Evolutionary conservation across 2,329 filamentous ascomycete genomes (phyloP).

Genomic region (Aspergillus neoniger): DNA sequence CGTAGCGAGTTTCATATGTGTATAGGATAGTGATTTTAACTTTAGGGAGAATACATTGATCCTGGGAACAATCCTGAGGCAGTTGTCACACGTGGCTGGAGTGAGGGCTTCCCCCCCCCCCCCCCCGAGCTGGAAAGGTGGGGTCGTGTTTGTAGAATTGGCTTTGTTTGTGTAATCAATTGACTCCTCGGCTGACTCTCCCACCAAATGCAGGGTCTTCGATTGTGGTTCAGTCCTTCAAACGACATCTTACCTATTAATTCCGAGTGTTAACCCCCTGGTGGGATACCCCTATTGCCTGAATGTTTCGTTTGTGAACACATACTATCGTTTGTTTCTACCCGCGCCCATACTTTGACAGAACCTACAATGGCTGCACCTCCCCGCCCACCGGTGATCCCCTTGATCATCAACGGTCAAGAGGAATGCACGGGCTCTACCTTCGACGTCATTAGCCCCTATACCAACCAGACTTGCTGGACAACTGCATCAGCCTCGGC

Average conservation of each 20-base stretch:
- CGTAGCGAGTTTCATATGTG: background rate
- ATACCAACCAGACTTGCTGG: conserved; percentile 54
- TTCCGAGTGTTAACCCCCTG: background rate
- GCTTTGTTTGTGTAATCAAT: background rate
- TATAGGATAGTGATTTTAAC: background rate
- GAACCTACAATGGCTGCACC: conserved; percentile 11
- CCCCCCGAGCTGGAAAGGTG: background rate
- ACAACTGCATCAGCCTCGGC: conserved; percentile 56
- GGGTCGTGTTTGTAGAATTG: background rate
- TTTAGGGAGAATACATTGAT: too few species aligned
- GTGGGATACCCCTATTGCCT: background rate
- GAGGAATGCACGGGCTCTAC: conserved; percentile 33
- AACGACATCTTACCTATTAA: background rate
- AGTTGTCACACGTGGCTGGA: too few species aligned
- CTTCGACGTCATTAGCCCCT: conserved; percentile 56
- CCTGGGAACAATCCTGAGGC: background rate
- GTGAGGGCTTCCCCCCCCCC: background rate
- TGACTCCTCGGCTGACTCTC: background rate
- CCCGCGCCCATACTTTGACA: background rate
- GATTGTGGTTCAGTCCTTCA: background rate
- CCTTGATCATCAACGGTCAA: conserved; percentile 42
- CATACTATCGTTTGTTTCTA: too few species aligned
- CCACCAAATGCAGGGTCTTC: background rate
- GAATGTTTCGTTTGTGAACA: background rate
- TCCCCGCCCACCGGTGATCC: conserved; percentile 27